Percentiles rank a stretch among this genome's conserved stretches.
phyloP scores from a whole-genome alignment of 2,329 filamentous ascomycete species.

The Colletotrichum destructivum region DNA sequence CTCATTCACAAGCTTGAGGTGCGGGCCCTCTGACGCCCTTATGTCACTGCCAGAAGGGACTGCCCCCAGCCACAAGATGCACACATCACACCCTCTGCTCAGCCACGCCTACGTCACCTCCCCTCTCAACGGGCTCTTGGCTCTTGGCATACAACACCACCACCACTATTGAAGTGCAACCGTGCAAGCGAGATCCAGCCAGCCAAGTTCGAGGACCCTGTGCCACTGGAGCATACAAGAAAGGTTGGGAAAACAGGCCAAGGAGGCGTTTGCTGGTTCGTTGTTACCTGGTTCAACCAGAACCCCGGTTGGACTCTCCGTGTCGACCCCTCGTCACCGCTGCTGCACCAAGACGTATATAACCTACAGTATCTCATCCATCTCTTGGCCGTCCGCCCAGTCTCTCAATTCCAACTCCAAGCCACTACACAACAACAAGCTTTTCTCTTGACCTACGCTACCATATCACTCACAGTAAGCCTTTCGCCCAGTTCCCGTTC shows the following conservation, averaged over 20 bases:
- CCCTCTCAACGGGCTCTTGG: slow-evolving; percentile 17
- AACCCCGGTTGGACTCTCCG: background rate
- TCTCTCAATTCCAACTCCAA: slow-evolving; percentile 6
- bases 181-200: slow-evolving; percentile 9
- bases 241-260: slow-evolving; percentile 16
- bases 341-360: slow-evolving; percentile 26
- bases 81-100: background rate
- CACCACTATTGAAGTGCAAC: background rate
- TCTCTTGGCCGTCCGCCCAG: slow-evolving; percentile 16
- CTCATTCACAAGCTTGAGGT: background rate
- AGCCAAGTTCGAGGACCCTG: slow-evolving; percentile 12
- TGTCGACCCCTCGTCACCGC: slow-evolving; percentile 24
- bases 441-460: background rate
- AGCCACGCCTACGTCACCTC: slow-evolving; percentile 29
- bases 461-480: background rate
- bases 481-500: no score
- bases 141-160: slow-evolving; percentile 26
- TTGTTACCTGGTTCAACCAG: background rate
- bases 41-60: background rate
- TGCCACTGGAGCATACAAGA: slow-evolving; percentile 9
- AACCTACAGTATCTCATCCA: slow-evolving; percentile 1
- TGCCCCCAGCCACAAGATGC: slow-evolving; percentile 11
- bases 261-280: background rate
- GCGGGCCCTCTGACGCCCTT: background rate
- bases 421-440: slow-evolving; percentile 3